Evolutionary conservation across 495 filamentous ascomycete genomes (phyloP), one percentile per base, ranked within the genome.

Genomic region (Tetracladium setigerum): DNA sequence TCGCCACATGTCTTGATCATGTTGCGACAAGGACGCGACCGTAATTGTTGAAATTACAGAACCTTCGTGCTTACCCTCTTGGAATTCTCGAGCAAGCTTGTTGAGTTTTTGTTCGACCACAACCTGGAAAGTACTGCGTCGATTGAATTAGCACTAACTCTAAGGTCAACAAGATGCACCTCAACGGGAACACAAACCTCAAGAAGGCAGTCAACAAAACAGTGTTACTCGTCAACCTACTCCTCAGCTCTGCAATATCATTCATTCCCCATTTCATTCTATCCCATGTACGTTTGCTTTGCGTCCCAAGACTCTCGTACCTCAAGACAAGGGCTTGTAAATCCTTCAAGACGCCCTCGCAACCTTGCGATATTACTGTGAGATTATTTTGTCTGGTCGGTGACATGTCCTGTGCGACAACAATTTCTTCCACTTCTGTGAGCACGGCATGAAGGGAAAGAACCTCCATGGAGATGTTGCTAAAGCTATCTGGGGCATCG

Each of bases 21-120:
- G 19, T 24, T 11, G 18, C 5, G 38, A 65, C 53, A 62, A 39
- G 50, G 61, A 52, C n/a, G 34, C 46, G 1, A 17, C 39, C 11
- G 47, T 50, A 2, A 44, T 5, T 30, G 46, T 37, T 14, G 38
- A 30, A 15, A 32, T 33, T 22, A 46, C 30, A 2, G 49, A 46
- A 34, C 33, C 42, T 46, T 52, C 43, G 30, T 35, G 37, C 8
- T 46, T 44, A 14, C 49, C 49, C n/a, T 41, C 41, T 46, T 46
- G 33, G n/a, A 45, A 32, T n/a, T 46, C 49, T 22, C 33, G 32
- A 8, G 46, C 14, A 22, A 46, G 16, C 14, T 41, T 39, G 15
- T 40, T 41, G 9, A 52, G 15, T 22, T 39, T 44, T 24, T 24
- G 37, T 17, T 52, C 41, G 9, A 52, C 41, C 1, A 32, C 32